Evolutionary conservation across 768 basidiomycete species (phyloP), one percentile per base, ranked within the genome.

Genomic region (Hortiboletus campestris): DNA sequence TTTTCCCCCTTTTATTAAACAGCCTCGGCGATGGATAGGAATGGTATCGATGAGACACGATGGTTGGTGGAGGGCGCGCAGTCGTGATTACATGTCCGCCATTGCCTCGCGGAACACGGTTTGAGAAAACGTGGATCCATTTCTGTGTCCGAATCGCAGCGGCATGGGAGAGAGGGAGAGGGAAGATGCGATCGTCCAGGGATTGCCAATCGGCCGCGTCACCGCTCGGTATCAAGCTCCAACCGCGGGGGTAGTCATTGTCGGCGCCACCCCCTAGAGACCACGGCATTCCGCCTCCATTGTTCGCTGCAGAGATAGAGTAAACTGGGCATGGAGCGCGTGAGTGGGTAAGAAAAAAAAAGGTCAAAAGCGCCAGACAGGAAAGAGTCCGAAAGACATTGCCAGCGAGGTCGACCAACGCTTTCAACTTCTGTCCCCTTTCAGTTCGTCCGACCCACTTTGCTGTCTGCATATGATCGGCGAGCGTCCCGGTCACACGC

Each of bases 91-190:
- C 45, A 20, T 10, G 29, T 16, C 12, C 20, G 9, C 7, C 32
- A 25, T 35, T 28, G 49, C 38, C 46, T 50, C 60, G 50, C 36
- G 56, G 61, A 49, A 49, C 51, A 32, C 3, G 29, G 60, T 14
- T 54, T n/a, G 54, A 44, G 49, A 32, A 46, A 47, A 47, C 48
- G 53, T 62, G 60, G 49, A 32, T 8, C 22, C 35, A n/a, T 50
- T 35, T 40, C 48, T 20, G 22, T 35, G 22, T 40, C 25, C 35
- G 32, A 12, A 49, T 29, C 16, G 9, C 22, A 36, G 13, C 14
- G 19, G 29, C 35, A 22, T 14, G 44, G 29, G 38, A 31, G 41
- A 12, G 17, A 40, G 20, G 54, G 10, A 41, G 34, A 31, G 13
- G 35, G 50, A 42, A 29, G 38, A 25, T 17, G 20, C 25, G 51